Conservation (phyloP, 1,284 basidiomycete species). For the Trametes polyzona region DNA sequence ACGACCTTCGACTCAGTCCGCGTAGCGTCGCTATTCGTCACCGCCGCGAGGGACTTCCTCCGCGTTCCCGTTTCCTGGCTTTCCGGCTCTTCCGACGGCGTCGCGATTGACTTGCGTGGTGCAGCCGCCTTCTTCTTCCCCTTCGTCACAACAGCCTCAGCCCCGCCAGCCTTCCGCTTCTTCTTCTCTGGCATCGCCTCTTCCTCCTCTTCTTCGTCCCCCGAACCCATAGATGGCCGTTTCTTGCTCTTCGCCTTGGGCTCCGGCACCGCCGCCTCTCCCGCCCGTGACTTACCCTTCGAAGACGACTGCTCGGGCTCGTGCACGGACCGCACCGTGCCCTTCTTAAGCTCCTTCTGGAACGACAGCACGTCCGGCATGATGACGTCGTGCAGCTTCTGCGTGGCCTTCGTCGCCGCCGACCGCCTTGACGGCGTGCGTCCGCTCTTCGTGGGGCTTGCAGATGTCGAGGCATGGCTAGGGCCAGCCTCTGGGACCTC, state of each 20-base stretch:
- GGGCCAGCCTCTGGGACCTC: slow-evolving; percentile 22
- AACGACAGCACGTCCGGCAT: slow-evolving; percentile 78
- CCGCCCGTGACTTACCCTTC: slow-evolving; percentile 28
- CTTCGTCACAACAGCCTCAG: slow-evolving; percentile 25
- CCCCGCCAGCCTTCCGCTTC: slow-evolving; percentile 31
- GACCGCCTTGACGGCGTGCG: slow-evolving; percentile 46
- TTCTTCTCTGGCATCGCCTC: slow-evolving; percentile 41
- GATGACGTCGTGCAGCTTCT: slow-evolving; percentile 63
- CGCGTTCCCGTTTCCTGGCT: slow-evolving; percentile 24
- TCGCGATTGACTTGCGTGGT: slow-evolving; percentile 7
- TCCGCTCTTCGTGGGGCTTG: slow-evolving; percentile 18
- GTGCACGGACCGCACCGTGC: slow-evolving; percentile 36
- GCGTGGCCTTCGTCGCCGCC: slow-evolving; percentile 70
- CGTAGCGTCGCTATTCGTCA: background rate
- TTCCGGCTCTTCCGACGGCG: slow-evolving; percentile 13
- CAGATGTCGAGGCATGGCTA: slow-evolving; percentile 15
- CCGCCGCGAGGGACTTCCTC: slow-evolving; percentile 17
- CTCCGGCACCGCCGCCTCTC: slow-evolving; percentile 33
- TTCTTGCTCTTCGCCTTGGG: slow-evolving; percentile 36
- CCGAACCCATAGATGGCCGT: slow-evolving; percentile 25
- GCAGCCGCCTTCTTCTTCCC: slow-evolving; percentile 27
- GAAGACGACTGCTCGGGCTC: slow-evolving; percentile 26
- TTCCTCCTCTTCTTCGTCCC: slow-evolving; percentile 31
- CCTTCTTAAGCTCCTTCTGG: slow-evolving; percentile 62
- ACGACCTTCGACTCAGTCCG: slow-evolving; percentile 29